Percentiles rank a stretch among this genome's conserved stretches.
These are phyloP conservation scores for Stipa capillata DNA, from an alignment of 176 grass and related monocot species.

Conservation along the genomic window DNA sequence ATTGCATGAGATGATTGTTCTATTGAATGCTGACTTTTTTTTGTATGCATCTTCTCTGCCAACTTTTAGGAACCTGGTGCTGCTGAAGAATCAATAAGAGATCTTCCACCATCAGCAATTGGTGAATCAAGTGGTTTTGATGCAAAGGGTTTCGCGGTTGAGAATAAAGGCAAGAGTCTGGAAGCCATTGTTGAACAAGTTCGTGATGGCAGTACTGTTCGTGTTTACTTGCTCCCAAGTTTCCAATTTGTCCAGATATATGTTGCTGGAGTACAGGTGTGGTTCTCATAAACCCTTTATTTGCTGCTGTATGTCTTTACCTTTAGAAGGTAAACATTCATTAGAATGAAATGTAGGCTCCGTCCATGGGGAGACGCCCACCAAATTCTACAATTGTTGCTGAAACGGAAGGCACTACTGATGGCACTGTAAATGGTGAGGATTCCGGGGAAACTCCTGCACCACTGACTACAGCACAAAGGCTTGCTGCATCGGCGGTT, in stretches of 20 bases:
- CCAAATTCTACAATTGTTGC: conserved; percentile 28
- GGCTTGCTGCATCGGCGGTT: conserved; percentile 60
- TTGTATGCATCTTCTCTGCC: conserved; percentile 18
- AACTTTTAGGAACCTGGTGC: conserved; percentile 63
- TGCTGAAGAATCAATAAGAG: conserved; percentile 72
- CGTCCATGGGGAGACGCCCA: conserved; percentile 84
- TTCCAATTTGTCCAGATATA: conserved; percentile 98
- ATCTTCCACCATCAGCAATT: conserved; percentile 94
- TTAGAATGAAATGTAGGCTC: conserved; percentile 44
- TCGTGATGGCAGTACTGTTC: conserved; percentile 86
- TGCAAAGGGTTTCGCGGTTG: conserved; percentile 68
- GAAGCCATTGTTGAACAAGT: conserved; percentile 93
- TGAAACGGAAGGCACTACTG: conserved; percentile 30
- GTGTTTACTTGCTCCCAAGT: conserved; percentile 81
- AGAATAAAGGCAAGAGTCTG: conserved; percentile 87
- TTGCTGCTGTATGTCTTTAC: background rate
- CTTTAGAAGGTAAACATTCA: background rate
- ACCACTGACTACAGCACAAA: conserved; percentile 78
- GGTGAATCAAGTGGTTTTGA: conserved; percentile 87
- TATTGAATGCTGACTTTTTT: background rate
- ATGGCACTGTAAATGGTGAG: conserved; percentile 54
- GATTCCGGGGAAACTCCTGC: conserved; percentile 42
- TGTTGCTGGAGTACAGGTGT: conserved; percentile 90
- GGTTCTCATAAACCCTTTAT: background rate
- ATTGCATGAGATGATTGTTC: background rate